These are phyloP conservation scores for Metarhizium album DNA, from an alignment of 2,329 filamentous ascomycete genomes.

Conservation along the genomic window DNA sequence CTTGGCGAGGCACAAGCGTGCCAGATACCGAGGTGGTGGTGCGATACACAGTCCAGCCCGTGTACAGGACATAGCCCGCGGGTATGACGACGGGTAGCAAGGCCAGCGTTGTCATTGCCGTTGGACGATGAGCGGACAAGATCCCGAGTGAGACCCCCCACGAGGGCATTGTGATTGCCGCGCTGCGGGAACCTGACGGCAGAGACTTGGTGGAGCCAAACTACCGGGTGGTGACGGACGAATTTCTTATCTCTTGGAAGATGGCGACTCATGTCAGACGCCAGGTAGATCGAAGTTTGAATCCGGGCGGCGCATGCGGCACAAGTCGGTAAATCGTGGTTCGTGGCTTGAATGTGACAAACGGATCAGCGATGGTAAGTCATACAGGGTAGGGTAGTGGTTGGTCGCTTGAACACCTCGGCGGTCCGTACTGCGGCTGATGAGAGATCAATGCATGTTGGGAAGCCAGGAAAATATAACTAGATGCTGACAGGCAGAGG, in stretches of 20 bases:
- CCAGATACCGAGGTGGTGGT: slow-evolving; percentile 7
- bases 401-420: background rate
- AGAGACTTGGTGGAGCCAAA: background rate
- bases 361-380: background rate
- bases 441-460: too few relatives aligned
- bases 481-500: too few relatives aligned
- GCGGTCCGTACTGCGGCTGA: background rate
- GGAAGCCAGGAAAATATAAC: too few relatives aligned
- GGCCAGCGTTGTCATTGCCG: background rate
- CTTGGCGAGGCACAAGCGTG: background rate
- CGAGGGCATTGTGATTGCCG: background rate
- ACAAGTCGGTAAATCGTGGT: background rate
- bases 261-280: background rate
- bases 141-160: background rate
- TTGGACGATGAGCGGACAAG: background rate
- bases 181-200: background rate
- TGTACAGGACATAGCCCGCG: slow-evolving; percentile 8
- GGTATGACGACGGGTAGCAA: slow-evolving; percentile 6
- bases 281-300: background rate
- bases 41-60: slow-evolving; percentile 5
- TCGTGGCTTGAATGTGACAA: background rate
- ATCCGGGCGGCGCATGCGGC: too few relatives aligned
- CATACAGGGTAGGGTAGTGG: background rate
- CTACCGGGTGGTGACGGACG: background rate
- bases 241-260: too few relatives aligned